Evolutionary conservation across 2,329 filamentous ascomycete species (phyloP).

Genomic region (Elsinoe perseae): DNA sequence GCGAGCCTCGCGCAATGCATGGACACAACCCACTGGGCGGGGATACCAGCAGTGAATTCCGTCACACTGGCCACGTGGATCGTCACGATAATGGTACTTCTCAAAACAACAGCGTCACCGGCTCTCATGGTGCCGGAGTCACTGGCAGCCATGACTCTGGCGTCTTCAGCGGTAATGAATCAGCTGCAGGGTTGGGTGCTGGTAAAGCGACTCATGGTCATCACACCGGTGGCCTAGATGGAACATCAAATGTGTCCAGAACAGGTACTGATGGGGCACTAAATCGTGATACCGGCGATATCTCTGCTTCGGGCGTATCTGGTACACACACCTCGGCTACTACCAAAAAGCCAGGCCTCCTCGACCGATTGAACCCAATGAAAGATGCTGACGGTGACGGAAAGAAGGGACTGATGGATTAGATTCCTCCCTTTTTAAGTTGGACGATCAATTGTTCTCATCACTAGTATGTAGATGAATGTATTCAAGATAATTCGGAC

Average conservation of each 20-base stretch:
- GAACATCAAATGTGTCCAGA: no score
- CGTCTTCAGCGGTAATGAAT: slow-evolving; percentile 8
- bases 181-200: slow-evolving; percentile 11
- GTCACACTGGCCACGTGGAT: slow-evolving; percentile 15
- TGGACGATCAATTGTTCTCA: no score
- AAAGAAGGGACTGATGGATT: slow-evolving; percentile 48
- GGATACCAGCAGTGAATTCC: slow-evolving; percentile 10
- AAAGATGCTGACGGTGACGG: slow-evolving; percentile 49
- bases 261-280: no score
- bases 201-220: background rate
- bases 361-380: slow-evolving; percentile 50
- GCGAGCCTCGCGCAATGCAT: slow-evolving; percentile 49
- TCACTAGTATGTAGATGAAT: no score
- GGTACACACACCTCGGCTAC: slow-evolving; percentile 1
- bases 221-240: slow-evolving; percentile 13
- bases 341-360: slow-evolving; percentile 40
- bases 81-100: slow-evolving; percentile 17
- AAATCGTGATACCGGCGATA: background rate
- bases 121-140: background rate
- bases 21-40: slow-evolving; percentile 22
- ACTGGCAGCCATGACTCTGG: slow-evolving; percentile 18
- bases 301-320: slow-evolving; percentile 7
- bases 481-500: no score
- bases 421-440: no score
- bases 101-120: background rate